Percentiles rank a stretch among this genome's conserved stretches.
phyloP scores from a whole-genome alignment of 192 early-diverging fungal species.

The Borealophlyctis nickersoniae region DNA sequence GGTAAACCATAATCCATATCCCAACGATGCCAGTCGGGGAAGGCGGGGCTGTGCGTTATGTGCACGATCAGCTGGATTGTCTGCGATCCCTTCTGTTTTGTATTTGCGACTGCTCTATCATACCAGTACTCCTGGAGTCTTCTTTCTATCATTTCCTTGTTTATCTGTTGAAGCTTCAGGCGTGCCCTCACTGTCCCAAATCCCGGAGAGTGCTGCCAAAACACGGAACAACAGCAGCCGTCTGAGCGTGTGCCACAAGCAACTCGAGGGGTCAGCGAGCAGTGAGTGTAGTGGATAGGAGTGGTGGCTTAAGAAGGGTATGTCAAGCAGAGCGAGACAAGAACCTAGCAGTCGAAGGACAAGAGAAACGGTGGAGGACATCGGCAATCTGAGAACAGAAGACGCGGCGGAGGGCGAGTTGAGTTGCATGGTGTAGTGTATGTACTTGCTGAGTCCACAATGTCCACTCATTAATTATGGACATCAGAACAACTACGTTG shows the following conservation, averaged over 20 bases:
- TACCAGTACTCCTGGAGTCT: neutral
- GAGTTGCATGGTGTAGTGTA: no score
- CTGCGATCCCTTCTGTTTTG: no score
- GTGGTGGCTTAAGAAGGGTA: neutral
- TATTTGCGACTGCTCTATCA: neutral
- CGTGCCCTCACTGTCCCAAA: neutral
- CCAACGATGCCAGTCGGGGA: neutral
- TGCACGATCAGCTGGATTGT: no score
- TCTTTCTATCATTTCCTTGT: neutral
- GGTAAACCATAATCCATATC: conserved; percentile 5
- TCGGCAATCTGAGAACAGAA: no score
- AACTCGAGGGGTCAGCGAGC: neutral
- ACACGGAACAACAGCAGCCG: neutral
- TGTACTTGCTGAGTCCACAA: no score
- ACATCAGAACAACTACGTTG: no score
- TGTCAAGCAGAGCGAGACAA: neutral
- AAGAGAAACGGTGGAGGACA: no score
- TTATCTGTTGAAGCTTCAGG: neutral
- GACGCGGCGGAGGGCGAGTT: no score
- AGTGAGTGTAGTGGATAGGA: neutral
- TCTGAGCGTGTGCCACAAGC: neutral
- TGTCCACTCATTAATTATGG: no score
- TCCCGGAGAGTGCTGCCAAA: neutral
- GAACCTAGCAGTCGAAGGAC: conserved; percentile 1
- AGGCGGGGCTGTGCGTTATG: neutral